Base-by-base conservation (phyloP, 2,329 filamentous ascomycete genomes). In the Thielaviopsis populi region DNA sequence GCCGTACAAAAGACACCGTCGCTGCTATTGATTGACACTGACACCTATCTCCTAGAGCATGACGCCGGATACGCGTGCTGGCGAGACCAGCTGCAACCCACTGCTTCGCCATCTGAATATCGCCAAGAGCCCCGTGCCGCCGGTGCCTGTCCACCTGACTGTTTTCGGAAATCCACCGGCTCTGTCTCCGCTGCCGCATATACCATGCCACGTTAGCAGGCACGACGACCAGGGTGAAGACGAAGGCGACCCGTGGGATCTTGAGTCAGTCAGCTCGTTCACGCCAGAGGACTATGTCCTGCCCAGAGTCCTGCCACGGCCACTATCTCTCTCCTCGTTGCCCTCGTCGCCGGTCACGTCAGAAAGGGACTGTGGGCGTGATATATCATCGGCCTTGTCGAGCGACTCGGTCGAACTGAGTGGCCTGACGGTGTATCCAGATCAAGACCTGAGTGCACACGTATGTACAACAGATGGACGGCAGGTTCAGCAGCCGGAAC, bases 281-380 rank as follows among this genome's bases (percentile, higher is more conserved):
- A 66, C 64, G 3, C 64, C 64, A 3, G 64, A 66, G 19, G 64
- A 66, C 22, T 66, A 66, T 27, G 50, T 46, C 0, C 61, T 61
- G 2, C 48, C 50, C 0, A 27, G 30, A 10, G 15, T 11, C 30
- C 24, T 54, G 4, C 24, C 24, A 7, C 17, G 37, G 11, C 24
- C 59, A 13, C 33, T 24, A 6, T 24, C 43, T 11, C n/a, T n/a
- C 10, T 46, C 33, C 15, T 15, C 17, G 8, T 54, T 19, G 37
- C 43, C 27, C 13, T 41, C 43, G 19, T 41, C 30, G 1, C 13
- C 17, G 7, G 5, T 33, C 48, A n/a, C 33, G 17, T 17, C 53
- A 10, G 27, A 42, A 13, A 33, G 27, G 22, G 10, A 10, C n/a
- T 19, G 17, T 22, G 46, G n/a, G n/a, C 19, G 8, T 4, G n/a